Evolutionary conservation across 352 stramenopile species (phyloP).

Genomic region (Plasmopara muralis): DNA sequence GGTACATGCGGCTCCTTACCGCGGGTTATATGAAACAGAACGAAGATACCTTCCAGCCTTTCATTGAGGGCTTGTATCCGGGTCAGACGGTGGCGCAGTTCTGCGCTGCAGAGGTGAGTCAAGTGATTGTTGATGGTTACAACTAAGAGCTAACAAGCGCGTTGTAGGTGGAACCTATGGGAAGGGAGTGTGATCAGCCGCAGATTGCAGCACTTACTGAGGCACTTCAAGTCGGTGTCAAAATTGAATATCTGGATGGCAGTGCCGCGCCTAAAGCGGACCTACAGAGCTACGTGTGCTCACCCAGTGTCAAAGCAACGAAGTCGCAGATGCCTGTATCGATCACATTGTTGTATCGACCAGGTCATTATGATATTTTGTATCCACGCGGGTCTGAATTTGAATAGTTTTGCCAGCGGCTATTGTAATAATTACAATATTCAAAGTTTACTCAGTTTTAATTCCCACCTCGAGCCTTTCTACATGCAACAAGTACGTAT

Average conservation of each 20-base stretch:
- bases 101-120: conserved; percentile 59
- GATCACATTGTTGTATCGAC: conserved; percentile 89
- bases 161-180: conserved; percentile 88
- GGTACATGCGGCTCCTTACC: conserved; percentile 84
- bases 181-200: conserved; percentile 90
- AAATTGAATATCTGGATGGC: conserved; percentile 93
- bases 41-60: conserved; percentile 84
- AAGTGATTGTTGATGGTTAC: neutral
- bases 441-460: neutral
- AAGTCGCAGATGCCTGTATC: conserved; percentile 19
- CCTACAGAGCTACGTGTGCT: conserved; percentile 64
- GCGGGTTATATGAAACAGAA: conserved; percentile 85
- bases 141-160: neutral
- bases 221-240: conserved; percentile 80
- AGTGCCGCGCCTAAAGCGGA: conserved; percentile 38
- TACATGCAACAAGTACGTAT: too few species aligned
- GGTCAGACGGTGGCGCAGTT: conserved; percentile 81
- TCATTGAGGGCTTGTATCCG: conserved; percentile 77
- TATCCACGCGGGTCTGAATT: conserved; percentile 41
- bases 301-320: conserved; percentile 11
- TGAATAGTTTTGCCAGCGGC: neutral
- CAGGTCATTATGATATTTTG: conserved; percentile 94
- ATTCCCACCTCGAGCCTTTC: too few species aligned
- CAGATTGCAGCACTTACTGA: conserved; percentile 90
- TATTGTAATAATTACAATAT: conserved; percentile 8